These are phyloP conservation scores for Citrus inodora DNA, from an alignment of 345 rosid genomes.

Conservation along the genomic window DNA sequence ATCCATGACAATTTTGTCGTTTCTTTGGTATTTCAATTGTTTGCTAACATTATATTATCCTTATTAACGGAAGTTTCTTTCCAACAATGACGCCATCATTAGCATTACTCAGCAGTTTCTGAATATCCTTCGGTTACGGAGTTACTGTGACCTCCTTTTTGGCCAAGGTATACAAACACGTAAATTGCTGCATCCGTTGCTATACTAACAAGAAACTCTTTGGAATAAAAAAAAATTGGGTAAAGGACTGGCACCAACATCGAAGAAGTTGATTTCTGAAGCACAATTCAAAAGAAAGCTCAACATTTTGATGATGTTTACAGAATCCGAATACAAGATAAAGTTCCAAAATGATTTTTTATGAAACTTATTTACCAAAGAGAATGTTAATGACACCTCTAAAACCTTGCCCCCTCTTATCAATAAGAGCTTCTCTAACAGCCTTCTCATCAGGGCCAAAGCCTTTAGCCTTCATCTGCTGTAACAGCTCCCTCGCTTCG, in stretches of 20 bases:
- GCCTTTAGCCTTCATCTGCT: constrained; percentile 47
- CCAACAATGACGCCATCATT: neutral
- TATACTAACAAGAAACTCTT: neutral
- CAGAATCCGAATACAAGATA: neutral
- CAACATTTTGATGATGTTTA: neutral
- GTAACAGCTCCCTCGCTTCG: constrained; percentile 43
- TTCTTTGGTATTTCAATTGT: neutral
- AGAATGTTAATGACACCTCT: constrained; percentile 46
- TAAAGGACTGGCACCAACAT: neutral
- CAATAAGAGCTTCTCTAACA: constrained; percentile 38
- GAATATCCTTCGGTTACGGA: neutral
- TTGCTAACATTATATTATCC: neutral
- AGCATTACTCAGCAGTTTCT: neutral
- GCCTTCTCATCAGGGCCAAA: constrained; percentile 50
- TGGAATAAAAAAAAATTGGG: too few species aligned
- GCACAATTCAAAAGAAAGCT: neutral
- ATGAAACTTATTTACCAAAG: constrained; percentile 33
- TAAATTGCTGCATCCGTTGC: neutral
- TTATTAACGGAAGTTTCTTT: neutral
- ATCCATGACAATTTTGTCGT: neutral
- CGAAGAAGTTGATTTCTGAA: neutral
- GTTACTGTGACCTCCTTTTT: neutral
- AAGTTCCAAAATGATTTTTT: neutral
- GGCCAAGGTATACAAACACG: neutral
- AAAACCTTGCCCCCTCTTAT: constrained; percentile 43